Conservation (phyloP, 352 stramenopile genomes). For the Phytophthora idaei region DNA sequence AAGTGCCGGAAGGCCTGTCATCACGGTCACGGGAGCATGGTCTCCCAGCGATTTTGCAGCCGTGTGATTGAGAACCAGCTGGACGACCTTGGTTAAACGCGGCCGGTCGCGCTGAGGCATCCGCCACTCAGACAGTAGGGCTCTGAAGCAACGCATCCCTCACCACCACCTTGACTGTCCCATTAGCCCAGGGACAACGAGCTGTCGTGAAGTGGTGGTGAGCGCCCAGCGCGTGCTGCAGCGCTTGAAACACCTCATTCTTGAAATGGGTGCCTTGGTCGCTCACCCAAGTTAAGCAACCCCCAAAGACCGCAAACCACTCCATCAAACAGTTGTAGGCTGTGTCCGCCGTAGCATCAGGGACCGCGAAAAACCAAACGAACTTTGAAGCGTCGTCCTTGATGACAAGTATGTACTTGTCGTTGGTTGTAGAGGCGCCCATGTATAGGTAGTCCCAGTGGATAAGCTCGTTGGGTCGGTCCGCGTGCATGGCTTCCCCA, state of each 20-base stretch:
- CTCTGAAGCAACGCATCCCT: background rate
- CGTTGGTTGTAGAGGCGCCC: background rate
- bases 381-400: constrained; percentile 6
- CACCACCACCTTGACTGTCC: constrained; percentile 41
- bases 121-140: too few species aligned
- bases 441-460: constrained; percentile 5
- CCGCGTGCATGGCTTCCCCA: constrained; percentile 6
- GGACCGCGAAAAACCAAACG: background rate
- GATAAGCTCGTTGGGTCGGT: background rate
- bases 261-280: constrained; percentile 45
- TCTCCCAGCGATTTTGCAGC: too few species aligned
- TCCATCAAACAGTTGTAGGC: constrained; percentile 6
- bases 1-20: too few species aligned
- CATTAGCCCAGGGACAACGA: constrained; percentile 7
- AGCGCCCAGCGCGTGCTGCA: constrained; percentile 6
- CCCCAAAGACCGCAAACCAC: constrained; percentile 13
- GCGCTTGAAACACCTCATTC: constrained; percentile 26
- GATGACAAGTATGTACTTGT: background rate
- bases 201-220: background rate
- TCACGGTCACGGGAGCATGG: too few species aligned
- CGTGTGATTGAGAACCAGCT: too few species aligned
- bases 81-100: too few species aligned
- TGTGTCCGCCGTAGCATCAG: background rate
- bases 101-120: too few species aligned
- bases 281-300: constrained; percentile 28